Conservation (phyloP, 2,329 filamentous ascomycete genomes). For the Lasiodiplodia gonubiensis region DNA sequence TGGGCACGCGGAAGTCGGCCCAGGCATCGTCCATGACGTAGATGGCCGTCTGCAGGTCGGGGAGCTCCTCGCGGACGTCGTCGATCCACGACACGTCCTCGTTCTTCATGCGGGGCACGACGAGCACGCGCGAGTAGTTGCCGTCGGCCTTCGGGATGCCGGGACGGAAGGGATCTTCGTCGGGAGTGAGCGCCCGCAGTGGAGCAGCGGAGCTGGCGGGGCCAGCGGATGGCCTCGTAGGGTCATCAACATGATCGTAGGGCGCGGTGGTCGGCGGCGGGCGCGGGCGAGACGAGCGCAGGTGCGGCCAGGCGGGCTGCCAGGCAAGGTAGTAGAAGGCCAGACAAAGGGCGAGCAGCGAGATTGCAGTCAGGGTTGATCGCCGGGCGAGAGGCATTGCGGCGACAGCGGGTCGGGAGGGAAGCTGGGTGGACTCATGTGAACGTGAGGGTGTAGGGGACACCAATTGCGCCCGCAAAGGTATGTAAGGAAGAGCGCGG, state of each 20-base stretch:
- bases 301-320: slow-evolving; percentile 2
- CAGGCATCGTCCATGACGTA: slow-evolving; percentile 60
- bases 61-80: slow-evolving; percentile 36
- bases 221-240: slow-evolving; percentile 1
- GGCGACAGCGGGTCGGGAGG: slow-evolving; percentile 8
- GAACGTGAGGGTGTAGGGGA: neutral
- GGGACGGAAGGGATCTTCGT: slow-evolving; percentile 27
- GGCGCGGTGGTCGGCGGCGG: slow-evolving; percentile 1
- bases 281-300: slow-evolving; percentile 11
- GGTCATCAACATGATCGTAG: neutral
- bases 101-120: slow-evolving; percentile 46
- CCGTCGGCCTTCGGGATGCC: slow-evolving; percentile 39
- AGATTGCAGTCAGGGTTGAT: slow-evolving; percentile 21
- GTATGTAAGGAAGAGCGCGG: slow-evolving; percentile 30
- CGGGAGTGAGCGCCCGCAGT: slow-evolving; percentile 18
- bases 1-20: slow-evolving; percentile 58
- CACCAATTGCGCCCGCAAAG: slow-evolving; percentile 6
- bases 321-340: slow-evolving; percentile 22
- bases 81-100: slow-evolving; percentile 46
- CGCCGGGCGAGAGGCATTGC: slow-evolving; percentile 21
- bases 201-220: slow-evolving; percentile 17
- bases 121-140: slow-evolving; percentile 45
- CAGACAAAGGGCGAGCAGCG: slow-evolving; percentile 16
- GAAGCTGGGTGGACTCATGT: slow-evolving; percentile 6
- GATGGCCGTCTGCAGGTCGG: slow-evolving; percentile 48